Conservation (phyloP, 2,329 filamentous ascomycete genomes). For the Fusarium guadeloupense region DNA sequence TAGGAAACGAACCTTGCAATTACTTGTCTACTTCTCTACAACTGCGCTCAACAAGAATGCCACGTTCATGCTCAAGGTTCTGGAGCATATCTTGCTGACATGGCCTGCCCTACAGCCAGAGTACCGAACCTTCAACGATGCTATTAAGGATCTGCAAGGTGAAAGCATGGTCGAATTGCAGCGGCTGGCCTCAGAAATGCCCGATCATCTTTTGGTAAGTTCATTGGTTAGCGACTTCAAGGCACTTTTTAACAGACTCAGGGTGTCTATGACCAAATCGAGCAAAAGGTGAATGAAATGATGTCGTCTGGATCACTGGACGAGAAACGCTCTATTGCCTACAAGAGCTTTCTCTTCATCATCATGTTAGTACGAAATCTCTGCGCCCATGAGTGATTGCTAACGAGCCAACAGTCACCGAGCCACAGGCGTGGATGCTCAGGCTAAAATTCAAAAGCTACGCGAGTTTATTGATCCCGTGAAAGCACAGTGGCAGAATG, state of each 20-base stretch:
- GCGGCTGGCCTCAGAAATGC: slow-evolving; percentile 87
- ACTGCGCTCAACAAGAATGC: slow-evolving; percentile 80
- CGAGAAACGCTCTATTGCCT: slow-evolving; percentile 84
- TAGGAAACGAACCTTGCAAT: slow-evolving; percentile 80
- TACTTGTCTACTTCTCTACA: slow-evolving; percentile 86
- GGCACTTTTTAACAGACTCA: slow-evolving; percentile 43
- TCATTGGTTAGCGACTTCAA: neutral
- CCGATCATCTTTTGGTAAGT: slow-evolving; percentile 82
- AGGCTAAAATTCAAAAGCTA: slow-evolving; percentile 76
- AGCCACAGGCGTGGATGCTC: slow-evolving; percentile 75
- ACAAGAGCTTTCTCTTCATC: slow-evolving; percentile 91
- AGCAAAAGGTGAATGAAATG: slow-evolving; percentile 83
- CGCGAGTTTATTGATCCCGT: slow-evolving; percentile 84
- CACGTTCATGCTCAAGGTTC: slow-evolving; percentile 84
- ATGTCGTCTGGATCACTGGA: slow-evolving; percentile 77
- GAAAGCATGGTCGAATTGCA: slow-evolving; percentile 89
- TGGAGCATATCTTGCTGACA: slow-evolving; percentile 90
- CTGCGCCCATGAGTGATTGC: neutral
- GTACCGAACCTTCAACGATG: slow-evolving; percentile 80
- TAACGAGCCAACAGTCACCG: slow-evolving; percentile 70
- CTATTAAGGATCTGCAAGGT: slow-evolving; percentile 86
- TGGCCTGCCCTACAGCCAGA: slow-evolving; percentile 78
- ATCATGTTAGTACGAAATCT: slow-evolving; percentile 70
- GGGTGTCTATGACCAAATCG: slow-evolving; percentile 88
- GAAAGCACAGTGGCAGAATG: slow-evolving; percentile 79